These are phyloP conservation scores for Phialophora chinensis DNA, from an alignment of 2,329 filamentous ascomycete species.

Conservation along the genomic window DNA sequence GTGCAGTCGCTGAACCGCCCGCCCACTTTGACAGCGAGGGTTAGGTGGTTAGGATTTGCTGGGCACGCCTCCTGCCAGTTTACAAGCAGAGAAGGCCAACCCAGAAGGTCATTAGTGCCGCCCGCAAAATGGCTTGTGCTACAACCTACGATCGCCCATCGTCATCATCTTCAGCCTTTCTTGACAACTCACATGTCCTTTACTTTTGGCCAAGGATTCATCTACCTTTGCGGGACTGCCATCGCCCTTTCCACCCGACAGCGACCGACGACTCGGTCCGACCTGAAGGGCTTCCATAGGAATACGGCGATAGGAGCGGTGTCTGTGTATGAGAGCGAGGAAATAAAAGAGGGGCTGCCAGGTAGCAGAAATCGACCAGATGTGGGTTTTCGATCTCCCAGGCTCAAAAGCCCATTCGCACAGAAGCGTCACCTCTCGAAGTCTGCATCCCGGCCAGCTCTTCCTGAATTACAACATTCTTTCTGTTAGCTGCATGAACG, in stretches of 20 bases:
- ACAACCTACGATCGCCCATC: slow-evolving; percentile 7
- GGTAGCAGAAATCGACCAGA: background rate
- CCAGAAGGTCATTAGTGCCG: slow-evolving; percentile 3
- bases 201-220: background rate
- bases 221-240: background rate
- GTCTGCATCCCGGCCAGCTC: background rate
- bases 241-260: background rate
- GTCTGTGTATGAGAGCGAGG: background rate
- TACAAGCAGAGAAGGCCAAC: slow-evolving; percentile 2
- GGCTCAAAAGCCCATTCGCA: slow-evolving; percentile 7
- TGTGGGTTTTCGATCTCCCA: background rate
- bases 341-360: slow-evolving; percentile 7
- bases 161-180: slow-evolving; percentile 20
- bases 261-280: background rate
- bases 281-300: background rate
- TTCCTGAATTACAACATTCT: background rate
- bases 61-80: slow-evolving; percentile 7
- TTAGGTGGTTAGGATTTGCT: slow-evolving; percentile 15
- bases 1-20: slow-evolving; percentile 8
- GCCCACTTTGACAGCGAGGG: slow-evolving; percentile 14
- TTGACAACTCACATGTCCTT: background rate
- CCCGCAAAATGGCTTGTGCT: slow-evolving; percentile 9
- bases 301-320: background rate
- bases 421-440: background rate
- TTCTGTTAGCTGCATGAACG: slow-evolving; percentile 1